phyloP scores from a whole-genome alignment of 805 yeast genomes.

The Candida germanica region DNA sequence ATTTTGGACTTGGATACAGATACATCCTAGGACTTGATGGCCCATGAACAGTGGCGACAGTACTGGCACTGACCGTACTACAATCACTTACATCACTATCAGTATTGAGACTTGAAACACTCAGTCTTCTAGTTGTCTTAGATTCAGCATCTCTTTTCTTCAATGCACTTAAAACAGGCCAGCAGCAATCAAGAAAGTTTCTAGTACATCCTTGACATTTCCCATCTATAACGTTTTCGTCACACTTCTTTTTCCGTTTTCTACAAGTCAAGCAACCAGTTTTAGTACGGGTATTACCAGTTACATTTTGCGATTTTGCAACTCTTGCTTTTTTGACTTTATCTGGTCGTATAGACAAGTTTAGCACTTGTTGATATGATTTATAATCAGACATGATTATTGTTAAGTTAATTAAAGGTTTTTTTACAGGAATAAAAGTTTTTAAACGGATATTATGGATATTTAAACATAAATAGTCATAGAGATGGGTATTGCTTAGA shows the following conservation, averaged over 20 bases:
- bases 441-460: not conserved
- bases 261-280: constrained; percentile 63
- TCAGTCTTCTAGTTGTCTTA: constrained; percentile 6
- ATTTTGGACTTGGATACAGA: constrained; percentile 13
- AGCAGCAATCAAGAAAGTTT: constrained; percentile 43
- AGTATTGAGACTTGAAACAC: constrained; percentile 3
- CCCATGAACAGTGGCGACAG: constrained; percentile 6
- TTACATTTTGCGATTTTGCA: constrained; percentile 9
- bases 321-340: constrained; percentile 14
- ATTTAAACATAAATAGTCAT: constrained; percentile 6
- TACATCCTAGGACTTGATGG: constrained; percentile 1
- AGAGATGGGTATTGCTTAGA: constrained; percentile 4
- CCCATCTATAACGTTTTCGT: constrained; percentile 42
- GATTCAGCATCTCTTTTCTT: constrained; percentile 2
- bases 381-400: constrained; percentile 25
- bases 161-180: constrained; percentile 27
- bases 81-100: constrained; percentile 10
- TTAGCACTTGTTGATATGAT: constrained; percentile 35
- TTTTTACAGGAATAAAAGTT: not conserved
- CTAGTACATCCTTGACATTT: constrained; percentile 45
- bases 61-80: constrained; percentile 7
- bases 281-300: constrained; percentile 34
- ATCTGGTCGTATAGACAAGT: constrained; percentile 22
- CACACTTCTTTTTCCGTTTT: constrained; percentile 63
- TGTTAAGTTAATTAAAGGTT: not conserved